phyloP scores from a whole-genome alignment of 371 early-diverging fungal genomes.

The Gilbertella persicaria region DNA sequence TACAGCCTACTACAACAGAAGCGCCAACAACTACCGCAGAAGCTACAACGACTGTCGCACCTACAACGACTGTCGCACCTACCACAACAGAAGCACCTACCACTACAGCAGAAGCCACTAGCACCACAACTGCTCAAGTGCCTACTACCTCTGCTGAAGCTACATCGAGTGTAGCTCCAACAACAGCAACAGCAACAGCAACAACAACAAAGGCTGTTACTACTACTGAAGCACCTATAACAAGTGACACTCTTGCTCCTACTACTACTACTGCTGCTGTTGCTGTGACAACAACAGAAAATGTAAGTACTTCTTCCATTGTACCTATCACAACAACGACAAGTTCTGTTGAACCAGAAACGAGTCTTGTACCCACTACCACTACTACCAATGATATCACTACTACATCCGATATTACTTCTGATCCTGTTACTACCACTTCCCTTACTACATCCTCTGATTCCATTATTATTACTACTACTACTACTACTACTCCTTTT shows the following conservation, averaged over 20 bases:
- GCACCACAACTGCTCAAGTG: slow-evolving; percentile 2
- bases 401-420: neutral
- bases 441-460: no score
- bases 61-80: neutral
- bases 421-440: neutral
- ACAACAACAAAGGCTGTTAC: neutral
- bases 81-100: slow-evolving; percentile 2
- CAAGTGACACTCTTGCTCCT: neutral
- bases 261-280: neutral
- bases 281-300: slow-evolving; percentile 6
- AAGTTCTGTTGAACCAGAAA: neutral
- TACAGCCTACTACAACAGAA: neutral
- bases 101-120: neutral
- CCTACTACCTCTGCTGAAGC: neutral
- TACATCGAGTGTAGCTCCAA: neutral
- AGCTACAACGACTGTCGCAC: neutral
- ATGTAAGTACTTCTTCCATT: neutral
- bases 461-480: neutral
- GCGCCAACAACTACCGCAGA: neutral
- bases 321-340: neutral
- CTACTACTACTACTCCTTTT: neutral
- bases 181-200: neutral
- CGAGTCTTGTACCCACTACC: neutral
- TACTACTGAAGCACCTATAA: neutral
- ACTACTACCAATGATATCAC: neutral